phyloP scores from a whole-genome alignment of 2,329 filamentous ascomycete genomes.

The Fusarium nanum region DNA sequence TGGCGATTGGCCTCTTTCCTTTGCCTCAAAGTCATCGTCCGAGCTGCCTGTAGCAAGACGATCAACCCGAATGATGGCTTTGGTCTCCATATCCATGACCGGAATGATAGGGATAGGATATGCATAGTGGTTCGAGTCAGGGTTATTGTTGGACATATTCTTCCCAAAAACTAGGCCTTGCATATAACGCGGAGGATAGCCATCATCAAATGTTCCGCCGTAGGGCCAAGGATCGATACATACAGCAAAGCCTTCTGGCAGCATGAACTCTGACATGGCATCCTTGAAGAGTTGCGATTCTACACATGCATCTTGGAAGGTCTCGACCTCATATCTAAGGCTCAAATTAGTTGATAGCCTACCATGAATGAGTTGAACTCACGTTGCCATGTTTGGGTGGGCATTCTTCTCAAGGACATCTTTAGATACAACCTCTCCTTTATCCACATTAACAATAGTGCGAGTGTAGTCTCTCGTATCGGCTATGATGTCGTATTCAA shows the following conservation, averaged over 20 bases:
- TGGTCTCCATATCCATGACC: constrained; percentile 68
- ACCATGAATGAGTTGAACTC: neutral
- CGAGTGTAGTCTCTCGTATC: constrained; percentile 51
- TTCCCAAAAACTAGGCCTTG: constrained; percentile 63
- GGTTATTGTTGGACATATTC: constrained; percentile 56
- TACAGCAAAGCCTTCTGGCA: constrained; percentile 53
- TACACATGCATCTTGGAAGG: constrained; percentile 55
- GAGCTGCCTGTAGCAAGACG: constrained; percentile 62
- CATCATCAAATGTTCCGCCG: constrained; percentile 56
- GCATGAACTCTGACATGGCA: constrained; percentile 50
- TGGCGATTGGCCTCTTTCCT: constrained; percentile 52
- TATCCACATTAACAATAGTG: constrained; percentile 54
- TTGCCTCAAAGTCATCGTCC: constrained; percentile 58
- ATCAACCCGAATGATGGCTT: constrained; percentile 67
- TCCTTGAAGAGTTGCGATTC: constrained; percentile 59
- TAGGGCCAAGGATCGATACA: constrained; percentile 76
- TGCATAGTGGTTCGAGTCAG: constrained; percentile 71
- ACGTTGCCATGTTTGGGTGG: constrained; percentile 55
- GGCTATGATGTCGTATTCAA: constrained; percentile 57
- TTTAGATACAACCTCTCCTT: constrained; percentile 47
- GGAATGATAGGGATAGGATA: constrained; percentile 70
- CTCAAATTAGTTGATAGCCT: neutral
- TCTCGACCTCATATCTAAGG: neutral
- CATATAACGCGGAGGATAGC: constrained; percentile 54
- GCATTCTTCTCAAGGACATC: constrained; percentile 42